phyloP scores from a whole-genome alignment of 202 grass and related monocot species.

The Eragrostis tef region DNA sequence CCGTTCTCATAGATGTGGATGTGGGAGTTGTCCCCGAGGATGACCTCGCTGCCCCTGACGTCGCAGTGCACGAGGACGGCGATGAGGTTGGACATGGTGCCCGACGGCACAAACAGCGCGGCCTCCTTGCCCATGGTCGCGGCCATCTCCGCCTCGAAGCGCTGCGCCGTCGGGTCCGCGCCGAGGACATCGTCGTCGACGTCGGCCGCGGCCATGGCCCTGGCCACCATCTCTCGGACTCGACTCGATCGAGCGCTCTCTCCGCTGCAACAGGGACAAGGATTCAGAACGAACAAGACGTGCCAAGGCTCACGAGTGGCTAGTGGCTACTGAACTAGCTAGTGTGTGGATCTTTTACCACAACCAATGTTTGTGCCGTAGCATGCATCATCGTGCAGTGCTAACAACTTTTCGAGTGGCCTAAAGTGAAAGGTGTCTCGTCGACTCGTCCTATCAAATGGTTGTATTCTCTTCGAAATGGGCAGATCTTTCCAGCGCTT shows the following conservation, averaged over 20 bases:
- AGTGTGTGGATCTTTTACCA: too few species aligned
- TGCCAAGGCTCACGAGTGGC: too few species aligned
- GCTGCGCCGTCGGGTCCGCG: conserved; percentile 63
- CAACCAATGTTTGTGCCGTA: too few species aligned
- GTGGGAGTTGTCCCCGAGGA: conserved; percentile 83
- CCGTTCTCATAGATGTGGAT: conserved; percentile 97
- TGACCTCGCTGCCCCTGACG: conserved; percentile 79
- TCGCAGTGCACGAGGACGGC: conserved; percentile 90
- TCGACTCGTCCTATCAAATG: too few species aligned
- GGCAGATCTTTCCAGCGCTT: not conserved
- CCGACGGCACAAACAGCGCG: conserved; percentile 90
- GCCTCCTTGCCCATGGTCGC: conserved; percentile 79
- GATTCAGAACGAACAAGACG: not conserved
- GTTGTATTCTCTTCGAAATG: not conserved
- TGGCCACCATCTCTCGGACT: conserved; percentile 54
- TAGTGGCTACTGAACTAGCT: too few species aligned
- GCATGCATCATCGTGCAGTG: too few species aligned
- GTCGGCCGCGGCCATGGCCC: conserved; percentile 86
- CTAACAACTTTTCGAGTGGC: not conserved
- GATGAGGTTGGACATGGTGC: conserved; percentile 96
- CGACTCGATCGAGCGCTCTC: too few species aligned
- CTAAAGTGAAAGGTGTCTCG: not conserved
- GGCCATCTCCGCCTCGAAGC: conserved; percentile 72
- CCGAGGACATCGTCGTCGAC: conserved; percentile 94
- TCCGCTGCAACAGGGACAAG: not conserved